These are phyloP conservation scores for Biancaea sappan DNA, from an alignment of 306 rosid species.

Conservation along the genomic window DNA sequence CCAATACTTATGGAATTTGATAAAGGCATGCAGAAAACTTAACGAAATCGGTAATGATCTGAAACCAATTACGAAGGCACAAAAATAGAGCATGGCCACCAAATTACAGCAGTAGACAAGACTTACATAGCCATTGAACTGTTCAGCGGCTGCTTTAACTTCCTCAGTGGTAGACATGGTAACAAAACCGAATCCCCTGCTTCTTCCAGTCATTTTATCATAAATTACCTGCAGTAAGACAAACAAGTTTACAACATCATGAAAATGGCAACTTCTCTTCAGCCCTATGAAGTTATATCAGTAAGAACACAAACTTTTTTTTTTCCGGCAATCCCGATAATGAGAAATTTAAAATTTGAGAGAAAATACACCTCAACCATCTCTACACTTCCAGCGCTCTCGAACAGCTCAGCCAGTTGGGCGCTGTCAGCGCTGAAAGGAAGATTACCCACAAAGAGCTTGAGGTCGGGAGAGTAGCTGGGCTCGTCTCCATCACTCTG, in stretches of 20 bases:
- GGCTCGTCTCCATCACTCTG: slow-evolving; percentile 38
- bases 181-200: slow-evolving; percentile 96
- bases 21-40: slow-evolving; percentile 2
- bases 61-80: background rate
- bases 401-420: slow-evolving; percentile 81
- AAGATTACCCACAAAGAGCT: slow-evolving; percentile 86
- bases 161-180: slow-evolving; percentile 79
- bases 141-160: slow-evolving; percentile 78
- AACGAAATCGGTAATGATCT: background rate
- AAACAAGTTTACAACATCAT: background rate
- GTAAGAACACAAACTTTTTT: background rate
- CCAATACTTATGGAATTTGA: background rate
- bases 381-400: slow-evolving; percentile 73
- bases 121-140: slow-evolving; percentile 92
- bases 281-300: background rate
- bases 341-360: background rate
- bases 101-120: background rate
- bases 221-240: slow-evolving; percentile 65
- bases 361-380: slow-evolving; percentile 72
- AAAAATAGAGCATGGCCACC: background rate
- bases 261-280: background rate
- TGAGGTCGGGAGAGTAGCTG: slow-evolving; percentile 56
- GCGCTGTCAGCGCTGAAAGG: slow-evolving; percentile 85
- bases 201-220: slow-evolving; percentile 85
- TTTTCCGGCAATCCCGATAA: background rate